Evolutionary conservation across 2,329 filamentous ascomycete genomes (phyloP).

Genomic region (Catunica adiposa): DNA sequence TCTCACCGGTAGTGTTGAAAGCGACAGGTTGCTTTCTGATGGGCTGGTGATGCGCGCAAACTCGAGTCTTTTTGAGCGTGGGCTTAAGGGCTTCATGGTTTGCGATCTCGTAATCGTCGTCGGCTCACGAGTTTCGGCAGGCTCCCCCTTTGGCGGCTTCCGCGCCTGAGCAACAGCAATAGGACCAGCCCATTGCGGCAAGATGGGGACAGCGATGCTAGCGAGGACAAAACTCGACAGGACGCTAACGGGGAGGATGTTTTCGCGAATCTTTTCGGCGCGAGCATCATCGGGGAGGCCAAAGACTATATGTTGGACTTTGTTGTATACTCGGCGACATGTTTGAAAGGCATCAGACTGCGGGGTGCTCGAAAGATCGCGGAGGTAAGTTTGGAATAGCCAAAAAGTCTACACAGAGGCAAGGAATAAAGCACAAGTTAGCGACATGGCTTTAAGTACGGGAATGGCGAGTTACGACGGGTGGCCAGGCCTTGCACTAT

Average conservation of each 20-base stretch:
- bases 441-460: too few species aligned
- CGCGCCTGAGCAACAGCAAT: constrained; percentile 68
- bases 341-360: constrained; percentile 66
- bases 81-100: constrained; percentile 39
- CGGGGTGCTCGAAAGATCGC: constrained; percentile 61
- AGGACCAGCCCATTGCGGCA: constrained; percentile 65
- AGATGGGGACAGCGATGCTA: constrained; percentile 55
- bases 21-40: constrained; percentile 5
- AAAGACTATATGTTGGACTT: constrained; percentile 76
- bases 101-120: constrained; percentile 39
- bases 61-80: constrained; percentile 30
- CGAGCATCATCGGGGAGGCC: constrained; percentile 52
- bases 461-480: too few species aligned
- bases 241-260: constrained; percentile 63
- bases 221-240: constrained; percentile 67
- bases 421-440: too few species aligned
- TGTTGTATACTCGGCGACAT: constrained; percentile 71
- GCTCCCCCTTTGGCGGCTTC: constrained; percentile 44
- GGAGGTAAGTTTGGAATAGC: constrained; percentile 77
- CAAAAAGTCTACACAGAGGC: constrained; percentile 59
- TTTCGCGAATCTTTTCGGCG: constrained; percentile 65
- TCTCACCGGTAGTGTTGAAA: constrained; percentile 1
- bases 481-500: constrained; percentile 2
- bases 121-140: constrained; percentile 32
- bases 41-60: constrained; percentile 12